Evolutionary conservation across 805 yeast genomes (phyloP).

Genomic region (Groenewaldozyma tartarivorans): DNA sequence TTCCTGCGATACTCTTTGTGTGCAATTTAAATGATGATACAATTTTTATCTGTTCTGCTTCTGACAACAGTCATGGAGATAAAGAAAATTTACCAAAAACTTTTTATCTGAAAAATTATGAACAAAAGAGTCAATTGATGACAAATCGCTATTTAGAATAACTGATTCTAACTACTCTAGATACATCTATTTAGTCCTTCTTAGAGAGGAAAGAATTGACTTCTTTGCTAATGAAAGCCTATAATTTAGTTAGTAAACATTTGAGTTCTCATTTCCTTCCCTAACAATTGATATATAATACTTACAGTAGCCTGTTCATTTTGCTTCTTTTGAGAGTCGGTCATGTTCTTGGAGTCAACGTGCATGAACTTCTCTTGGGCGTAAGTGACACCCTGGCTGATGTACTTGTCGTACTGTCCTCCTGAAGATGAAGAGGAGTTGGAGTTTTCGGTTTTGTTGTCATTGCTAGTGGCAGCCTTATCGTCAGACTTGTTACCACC

Average conservation of each 20-base stretch:
- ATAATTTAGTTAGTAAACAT: background rate
- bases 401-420: conserved; percentile 23
- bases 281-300: background rate
- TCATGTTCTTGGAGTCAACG: conserved; percentile 12
- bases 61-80: conserved; percentile 79
- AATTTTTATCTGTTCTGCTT: conserved; percentile 84
- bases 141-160: background rate
- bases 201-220: conserved; percentile 8
- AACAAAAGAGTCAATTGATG: background rate
- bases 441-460: conserved; percentile 9
- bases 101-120: conserved; percentile 5
- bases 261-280: background rate
- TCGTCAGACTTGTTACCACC: conserved; percentile 4
- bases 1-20: conserved; percentile 1
- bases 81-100: conserved; percentile 36
- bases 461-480: conserved; percentile 6
- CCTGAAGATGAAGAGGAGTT: conserved; percentile 5
- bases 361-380: conserved; percentile 16
- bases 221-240: conserved; percentile 14
- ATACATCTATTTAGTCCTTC: background rate
- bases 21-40: conserved; percentile 46
- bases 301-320: conserved; percentile 12
- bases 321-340: conserved; percentile 10
- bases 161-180: background rate
- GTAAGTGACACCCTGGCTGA: conserved; percentile 23